These are phyloP conservation scores for Cymbopogon flexuosus DNA, from an alignment of 202 grass and related monocot species.

Conservation along the genomic window DNA sequence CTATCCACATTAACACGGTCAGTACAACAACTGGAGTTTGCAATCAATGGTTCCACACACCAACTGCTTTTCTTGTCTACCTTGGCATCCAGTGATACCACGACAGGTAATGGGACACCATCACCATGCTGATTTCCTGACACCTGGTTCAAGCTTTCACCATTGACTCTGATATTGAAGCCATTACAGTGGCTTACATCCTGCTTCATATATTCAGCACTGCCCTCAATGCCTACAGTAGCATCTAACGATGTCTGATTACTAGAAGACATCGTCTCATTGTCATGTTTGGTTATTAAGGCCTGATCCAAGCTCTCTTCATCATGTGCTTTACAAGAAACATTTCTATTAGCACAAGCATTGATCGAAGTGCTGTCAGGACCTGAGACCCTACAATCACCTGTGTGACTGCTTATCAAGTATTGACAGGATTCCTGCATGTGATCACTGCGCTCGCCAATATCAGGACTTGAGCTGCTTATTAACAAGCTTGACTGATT, in stretches of 20 bases:
- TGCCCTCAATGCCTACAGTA: not conserved
- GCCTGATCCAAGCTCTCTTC: conserved; percentile 17
- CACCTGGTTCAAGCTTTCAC: not conserved
- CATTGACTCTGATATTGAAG: conserved; percentile 20
- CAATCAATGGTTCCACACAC: not conserved
- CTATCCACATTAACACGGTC: conserved; percentile 4
- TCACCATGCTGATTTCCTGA: not conserved
- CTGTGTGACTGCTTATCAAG: conserved; percentile 17
- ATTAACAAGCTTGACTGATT: conserved; percentile 28
- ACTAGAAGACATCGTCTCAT: not conserved
- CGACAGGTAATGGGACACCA: not conserved
- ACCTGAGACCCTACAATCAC: not conserved
- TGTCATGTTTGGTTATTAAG: conserved; percentile 16
- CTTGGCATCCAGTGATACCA: not conserved
- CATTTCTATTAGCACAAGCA: conserved; percentile 8
- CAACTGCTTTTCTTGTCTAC: conserved; percentile 11
- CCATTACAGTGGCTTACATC: not conserved
- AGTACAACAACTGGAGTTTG: not conserved
- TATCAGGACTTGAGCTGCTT: conserved; percentile 40
- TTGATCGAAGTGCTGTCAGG: not conserved
- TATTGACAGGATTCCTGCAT: conserved; percentile 32
- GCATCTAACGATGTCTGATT: conserved; percentile 21
- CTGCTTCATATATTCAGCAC: conserved; percentile 12
- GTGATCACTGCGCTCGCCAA: conserved; percentile 20
- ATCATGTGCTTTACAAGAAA: conserved; percentile 1